phyloP scores from a whole-genome alignment of 1,284 basidiomycete species.

The Microbotryum violaceum region DNA sequence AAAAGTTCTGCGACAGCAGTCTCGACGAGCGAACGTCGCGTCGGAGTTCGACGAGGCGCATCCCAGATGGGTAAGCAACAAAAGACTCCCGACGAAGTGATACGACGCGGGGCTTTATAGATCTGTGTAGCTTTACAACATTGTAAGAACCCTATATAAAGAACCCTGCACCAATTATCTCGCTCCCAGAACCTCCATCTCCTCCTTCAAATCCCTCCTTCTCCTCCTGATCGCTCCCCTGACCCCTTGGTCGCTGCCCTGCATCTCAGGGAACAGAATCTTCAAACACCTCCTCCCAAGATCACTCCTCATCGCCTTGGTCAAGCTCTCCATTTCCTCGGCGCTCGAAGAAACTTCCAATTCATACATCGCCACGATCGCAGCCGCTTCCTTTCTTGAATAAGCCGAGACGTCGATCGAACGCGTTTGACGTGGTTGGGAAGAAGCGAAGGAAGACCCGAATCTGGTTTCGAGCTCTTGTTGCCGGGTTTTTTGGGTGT shows the following conservation, averaged over 20 bases:
- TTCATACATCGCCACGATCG: constrained; percentile 25
- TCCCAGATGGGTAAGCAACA: too few relatives aligned
- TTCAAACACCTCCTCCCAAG: constrained; percentile 6
- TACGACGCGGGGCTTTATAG: too few relatives aligned
- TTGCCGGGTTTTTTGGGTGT: constrained; percentile 11
- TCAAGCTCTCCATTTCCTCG: constrained; percentile 12
- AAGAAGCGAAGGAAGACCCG: neutral
- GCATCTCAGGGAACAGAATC: constrained; percentile 12
- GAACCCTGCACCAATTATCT: too few relatives aligned
- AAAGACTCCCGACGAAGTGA: too few relatives aligned
- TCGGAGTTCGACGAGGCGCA: too few relatives aligned
- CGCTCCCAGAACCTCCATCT: too few relatives aligned
- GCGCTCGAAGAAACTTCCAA: constrained; percentile 16
- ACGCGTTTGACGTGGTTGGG: too few relatives aligned
- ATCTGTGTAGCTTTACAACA: too few relatives aligned
- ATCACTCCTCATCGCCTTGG: constrained; percentile 13
- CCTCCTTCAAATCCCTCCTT: neutral
- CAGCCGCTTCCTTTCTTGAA: constrained; percentile 16
- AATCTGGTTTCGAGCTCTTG: constrained; percentile 3
- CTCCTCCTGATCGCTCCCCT: neutral
- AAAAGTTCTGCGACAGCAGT: too few relatives aligned
- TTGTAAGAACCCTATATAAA: too few relatives aligned
- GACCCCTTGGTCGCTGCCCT: neutral
- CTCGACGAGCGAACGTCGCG: too few relatives aligned
- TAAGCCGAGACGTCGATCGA: neutral